Conservation (phyloP, 2,329 filamentous ascomycete species). For the Sclerotinia spermophila region DNA sequence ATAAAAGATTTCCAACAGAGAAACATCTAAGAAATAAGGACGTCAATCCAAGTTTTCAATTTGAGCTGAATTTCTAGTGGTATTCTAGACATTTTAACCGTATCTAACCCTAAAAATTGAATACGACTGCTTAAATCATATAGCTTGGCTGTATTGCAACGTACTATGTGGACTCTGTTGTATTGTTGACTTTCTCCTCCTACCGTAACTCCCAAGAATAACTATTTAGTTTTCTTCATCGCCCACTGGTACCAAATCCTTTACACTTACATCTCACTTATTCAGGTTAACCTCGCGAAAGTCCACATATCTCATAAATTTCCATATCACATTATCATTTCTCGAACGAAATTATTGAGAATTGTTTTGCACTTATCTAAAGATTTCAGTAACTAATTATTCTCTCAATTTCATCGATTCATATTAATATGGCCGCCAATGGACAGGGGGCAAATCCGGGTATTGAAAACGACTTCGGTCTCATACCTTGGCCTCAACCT, state of each 20-base stretch:
- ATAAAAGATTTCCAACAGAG: too few species aligned
- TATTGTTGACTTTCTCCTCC: background rate
- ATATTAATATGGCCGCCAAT: background rate
- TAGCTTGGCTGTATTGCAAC: background rate
- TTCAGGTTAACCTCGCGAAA: background rate
- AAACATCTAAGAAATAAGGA: too few species aligned
- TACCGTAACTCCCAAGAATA: background rate
- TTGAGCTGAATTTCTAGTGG: background rate
- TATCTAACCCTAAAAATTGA: background rate
- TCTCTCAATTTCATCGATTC: background rate
- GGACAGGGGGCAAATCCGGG: background rate
- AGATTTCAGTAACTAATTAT: background rate
- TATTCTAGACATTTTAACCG: background rate
- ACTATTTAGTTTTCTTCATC: background rate
- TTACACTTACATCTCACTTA: background rate
- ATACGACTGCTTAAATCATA: background rate
- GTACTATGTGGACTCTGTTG: background rate
- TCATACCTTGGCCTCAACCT: background rate
- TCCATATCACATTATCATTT: background rate
- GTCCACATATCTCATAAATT: background rate
- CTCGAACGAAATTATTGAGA: background rate
- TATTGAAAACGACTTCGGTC: background rate
- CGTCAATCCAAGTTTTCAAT: too few species aligned
- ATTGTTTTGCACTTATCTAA: background rate
- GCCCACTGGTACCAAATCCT: background rate